A percentile compares a stretch with the other conserved stretches of the same genome.
These are phyloP conservation scores for Gynochthodes officinalis DNA, from an alignment of 257 asterid genomes.

Conservation along the genomic window DNA sequence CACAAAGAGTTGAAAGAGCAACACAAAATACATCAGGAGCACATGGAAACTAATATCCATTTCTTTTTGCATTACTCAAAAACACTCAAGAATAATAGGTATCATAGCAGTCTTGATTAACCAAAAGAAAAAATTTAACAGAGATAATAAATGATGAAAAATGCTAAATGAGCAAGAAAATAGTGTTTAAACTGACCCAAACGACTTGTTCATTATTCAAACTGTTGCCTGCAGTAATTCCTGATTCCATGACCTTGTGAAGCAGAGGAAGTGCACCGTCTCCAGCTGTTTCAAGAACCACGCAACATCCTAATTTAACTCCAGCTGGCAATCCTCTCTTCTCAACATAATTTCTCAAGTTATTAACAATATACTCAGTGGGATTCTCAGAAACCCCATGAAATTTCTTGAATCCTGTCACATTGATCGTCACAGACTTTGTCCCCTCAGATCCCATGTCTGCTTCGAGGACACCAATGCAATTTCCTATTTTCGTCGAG, in stretches of 20 bases:
- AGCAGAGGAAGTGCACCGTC: conserved; percentile 46
- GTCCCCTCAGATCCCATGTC: conserved; percentile 60
- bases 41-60: not conserved
- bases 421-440: conserved; percentile 43
- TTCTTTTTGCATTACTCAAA: not conserved
- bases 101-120: not conserved
- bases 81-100: not conserved
- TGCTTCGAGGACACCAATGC: conserved; percentile 11
- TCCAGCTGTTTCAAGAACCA: conserved; percentile 60
- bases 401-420: conserved; percentile 65
- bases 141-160: not conserved
- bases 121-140: not conserved
- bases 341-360: conserved; percentile 40
- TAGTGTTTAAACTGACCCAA: conserved; percentile 42
- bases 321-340: conserved; percentile 40
- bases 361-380: conserved; percentile 39
- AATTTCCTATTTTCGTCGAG: conserved; percentile 18
- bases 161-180: not conserved
- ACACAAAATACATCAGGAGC: not conserved
- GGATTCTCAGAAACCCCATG: conserved; percentile 56
- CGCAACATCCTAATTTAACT: conserved; percentile 42
- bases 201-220: conserved; percentile 35
- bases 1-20: not conserved
- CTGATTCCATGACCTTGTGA: conserved; percentile 47
- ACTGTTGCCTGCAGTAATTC: conserved; percentile 21